Evolutionary conservation across 257 asterid genomes (phyloP), one percentile per base, ranked within the genome.

Genomic region (Cinchona pubescens): DNA sequence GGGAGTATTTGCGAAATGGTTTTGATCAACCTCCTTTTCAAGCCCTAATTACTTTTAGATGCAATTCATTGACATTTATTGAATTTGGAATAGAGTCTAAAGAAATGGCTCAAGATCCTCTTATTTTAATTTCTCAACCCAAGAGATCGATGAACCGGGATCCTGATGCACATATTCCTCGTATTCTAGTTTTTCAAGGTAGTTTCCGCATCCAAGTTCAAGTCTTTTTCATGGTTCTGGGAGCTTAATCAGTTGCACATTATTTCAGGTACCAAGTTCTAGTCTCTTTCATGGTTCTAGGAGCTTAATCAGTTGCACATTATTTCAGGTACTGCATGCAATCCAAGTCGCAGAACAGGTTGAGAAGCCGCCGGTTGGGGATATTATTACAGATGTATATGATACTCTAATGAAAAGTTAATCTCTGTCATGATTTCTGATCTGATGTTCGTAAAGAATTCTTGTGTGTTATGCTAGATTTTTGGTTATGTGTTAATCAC

Each of bases 311-410:
- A 18, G 42, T 18, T 7, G 30, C 32, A 5, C 43, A 48, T 53
- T 67, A 65, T 49, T 69, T 23, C 88, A 94, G 98, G 90, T 92
- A 13, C 58, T 94, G 79, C 82, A 86, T 67, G 96, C 97, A 76
- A 88, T 92, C 84, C 95, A 88, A 87, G 91, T 82, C 75, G 97
- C 98, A 62, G 97, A 94, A 87, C 88, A 82, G 77, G 59, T 32
- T 7, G 92, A 87, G 82, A 94, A 94, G 80, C 96, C 95, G 4
- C 46, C 51, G 13, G 37, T 92, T 18, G 67, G 38, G 62, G 93
- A 92, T 29, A 66, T 85, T 6, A 89, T 94, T 77, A 81, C 90
- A 27, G 98, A 94, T 67, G 97, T 94, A 13, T 92, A 92, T 78
- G 97, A 94, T 55, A 78, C 76, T 66, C 85, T 88, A 48, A 48